Evolutionary conservation across 129 eudicot species (phyloP), one percentile per base, ranked within the genome.

Genomic region (Centella asiatica): DNA sequence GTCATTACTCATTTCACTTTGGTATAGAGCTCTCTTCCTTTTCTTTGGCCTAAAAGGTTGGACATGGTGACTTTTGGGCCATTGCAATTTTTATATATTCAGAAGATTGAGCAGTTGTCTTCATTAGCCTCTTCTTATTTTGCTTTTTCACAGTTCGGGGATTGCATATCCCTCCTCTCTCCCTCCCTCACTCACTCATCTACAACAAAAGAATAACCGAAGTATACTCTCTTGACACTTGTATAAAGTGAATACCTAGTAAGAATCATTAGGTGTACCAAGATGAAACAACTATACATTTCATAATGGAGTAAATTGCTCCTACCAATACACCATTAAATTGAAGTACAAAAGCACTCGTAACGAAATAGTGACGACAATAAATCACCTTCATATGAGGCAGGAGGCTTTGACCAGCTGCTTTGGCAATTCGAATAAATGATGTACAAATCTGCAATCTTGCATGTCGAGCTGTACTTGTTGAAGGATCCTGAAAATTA

Each of bases 371-470:
- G 62, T 13, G 15, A 1, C 2, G 25, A 42, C 48, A 54, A 49
- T 23, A 37, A 60, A 62, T 74, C 69, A 87, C 98, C 95, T 85
- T 93, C 99, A 93, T 87, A 69, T 93, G 99, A 34, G 96, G 96
- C 74, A 87, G 78, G 72, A 93, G 83, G 74, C 81, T 74, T 62
- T 79, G 72, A 54, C 76, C 84, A 42, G 92, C 96, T 64, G 84
- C 71, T 76, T 85, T 93, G 55, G 99, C 92, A 56, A 93, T 67
- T 74, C 96, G 88, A 65, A 93, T 82, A 68, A 93, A 87, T 69
- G 99, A 82, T 44, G 96, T 85, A 58, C 99, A 93, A 63, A 93
- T 81, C 79, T 93, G 99, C 65, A 93, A 80, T 72, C 99, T 80
- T 63, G 99, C 96, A 85, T 86, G 88, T 31, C 96, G 90, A 72